These are phyloP conservation scores for Conticribra guillardii DNA, from an alignment of 108 stramenopile species.

Conservation along the genomic window DNA sequence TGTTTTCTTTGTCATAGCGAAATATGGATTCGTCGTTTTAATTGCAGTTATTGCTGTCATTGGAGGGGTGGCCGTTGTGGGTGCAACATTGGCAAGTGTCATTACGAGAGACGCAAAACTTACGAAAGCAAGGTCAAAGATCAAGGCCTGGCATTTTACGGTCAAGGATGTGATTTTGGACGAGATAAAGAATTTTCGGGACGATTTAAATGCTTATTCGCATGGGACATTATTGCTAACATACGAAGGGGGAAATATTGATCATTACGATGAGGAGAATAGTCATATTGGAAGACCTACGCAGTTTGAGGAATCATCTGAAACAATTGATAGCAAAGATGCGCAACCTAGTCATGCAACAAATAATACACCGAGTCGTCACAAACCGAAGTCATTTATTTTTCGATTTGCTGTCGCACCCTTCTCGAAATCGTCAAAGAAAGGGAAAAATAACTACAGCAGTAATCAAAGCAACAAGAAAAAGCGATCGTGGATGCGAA, in stretches of 20 bases:
- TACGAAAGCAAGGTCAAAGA: constrained; percentile 18
- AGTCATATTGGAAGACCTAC: neutral
- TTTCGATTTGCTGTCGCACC: constrained; percentile 24
- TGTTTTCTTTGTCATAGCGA: constrained; percentile 9
- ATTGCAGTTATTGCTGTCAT: constrained; percentile 15
- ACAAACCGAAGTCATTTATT: constrained; percentile 34
- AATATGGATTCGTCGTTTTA: constrained; percentile 34
- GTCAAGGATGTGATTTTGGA: constrained; percentile 34
- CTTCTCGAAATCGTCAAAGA: constrained; percentile 7
- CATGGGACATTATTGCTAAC: constrained; percentile 28
- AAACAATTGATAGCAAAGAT: neutral
- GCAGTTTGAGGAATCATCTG: neutral
- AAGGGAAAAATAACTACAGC: neutral
- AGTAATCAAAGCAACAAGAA: neutral
- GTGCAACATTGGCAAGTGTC: constrained; percentile 13
- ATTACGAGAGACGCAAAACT: constrained; percentile 19
- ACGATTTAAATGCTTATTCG: constrained; percentile 26
- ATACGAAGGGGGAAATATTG: neutral
- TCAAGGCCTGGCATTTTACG: constrained; percentile 26
- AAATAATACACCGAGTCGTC: neutral
- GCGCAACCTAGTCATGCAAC: neutral
- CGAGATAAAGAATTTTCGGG: constrained; percentile 29
- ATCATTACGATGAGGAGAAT: constrained; percentile 1
- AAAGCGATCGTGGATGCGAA: constrained; percentile 14
- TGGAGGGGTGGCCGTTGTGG: constrained; percentile 14